phyloP scores from a whole-genome alignment of 2,329 filamentous ascomycete genomes.

The Malbranchea cinnamomea region DNA sequence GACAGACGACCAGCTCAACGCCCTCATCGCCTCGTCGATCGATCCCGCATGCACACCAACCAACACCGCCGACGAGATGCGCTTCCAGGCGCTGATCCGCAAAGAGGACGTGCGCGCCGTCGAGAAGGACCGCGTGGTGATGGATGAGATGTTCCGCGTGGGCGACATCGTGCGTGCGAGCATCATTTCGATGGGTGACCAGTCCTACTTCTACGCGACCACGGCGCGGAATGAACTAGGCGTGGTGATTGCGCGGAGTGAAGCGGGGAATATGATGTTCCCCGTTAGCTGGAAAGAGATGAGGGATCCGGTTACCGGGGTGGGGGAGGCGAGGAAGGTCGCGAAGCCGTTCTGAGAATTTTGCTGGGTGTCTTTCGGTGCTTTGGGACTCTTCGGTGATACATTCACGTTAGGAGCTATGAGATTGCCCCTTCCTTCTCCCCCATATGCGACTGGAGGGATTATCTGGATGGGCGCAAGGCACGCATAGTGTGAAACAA shows the following conservation, averaged over 20 bases:
- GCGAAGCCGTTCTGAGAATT: slow-evolving; percentile 76
- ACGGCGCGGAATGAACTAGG: slow-evolving; percentile 85
- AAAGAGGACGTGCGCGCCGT: slow-evolving; percentile 87
- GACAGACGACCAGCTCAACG: slow-evolving; percentile 16
- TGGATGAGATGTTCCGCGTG: slow-evolving; percentile 80
- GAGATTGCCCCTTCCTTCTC: too few relatives aligned
- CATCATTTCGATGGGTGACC: slow-evolving; percentile 84
- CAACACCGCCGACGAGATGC: slow-evolving; percentile 44
- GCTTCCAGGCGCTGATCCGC: slow-evolving; percentile 69
- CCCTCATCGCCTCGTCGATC: slow-evolving; percentile 21
- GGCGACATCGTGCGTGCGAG: slow-evolving; percentile 81
- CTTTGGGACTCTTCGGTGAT: too few relatives aligned
- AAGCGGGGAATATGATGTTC: slow-evolving; percentile 78
- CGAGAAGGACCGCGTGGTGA: slow-evolving; percentile 87
- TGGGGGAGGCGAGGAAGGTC: slow-evolving; percentile 72
- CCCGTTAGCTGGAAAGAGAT: slow-evolving; percentile 95
- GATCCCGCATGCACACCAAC: slow-evolving; percentile 23
- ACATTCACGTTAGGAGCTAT: too few relatives aligned
- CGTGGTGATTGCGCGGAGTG: slow-evolving; percentile 83
- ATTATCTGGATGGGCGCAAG: too few relatives aligned
- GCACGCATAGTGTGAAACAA: too few relatives aligned
- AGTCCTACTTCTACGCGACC: slow-evolving; percentile 87
- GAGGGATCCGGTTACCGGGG: slow-evolving; percentile 63
- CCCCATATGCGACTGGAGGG: too few relatives aligned
- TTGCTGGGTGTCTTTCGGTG: too few relatives aligned